Conservation (phyloP, 1,139 yeast species). For the Lodderomyces theae region DNA sequence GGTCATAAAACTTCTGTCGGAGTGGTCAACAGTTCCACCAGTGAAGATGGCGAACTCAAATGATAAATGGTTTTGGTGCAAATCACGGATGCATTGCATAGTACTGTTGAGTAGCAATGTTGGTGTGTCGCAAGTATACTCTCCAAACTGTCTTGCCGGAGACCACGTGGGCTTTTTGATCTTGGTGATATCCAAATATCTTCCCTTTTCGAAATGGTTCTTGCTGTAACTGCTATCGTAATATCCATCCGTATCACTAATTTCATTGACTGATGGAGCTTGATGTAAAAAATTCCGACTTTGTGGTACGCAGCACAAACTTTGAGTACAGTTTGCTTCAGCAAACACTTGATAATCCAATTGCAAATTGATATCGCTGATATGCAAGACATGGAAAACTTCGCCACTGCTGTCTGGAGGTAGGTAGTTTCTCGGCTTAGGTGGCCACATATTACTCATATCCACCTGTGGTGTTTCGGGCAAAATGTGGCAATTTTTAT, state of each 20-base stretch:
- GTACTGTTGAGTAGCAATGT: slow-evolving; percentile 28
- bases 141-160: slow-evolving; percentile 33
- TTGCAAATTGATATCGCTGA: slow-evolving; percentile 28
- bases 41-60: slow-evolving; percentile 32
- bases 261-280: slow-evolving; percentile 14
- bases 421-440: slow-evolving; percentile 28
- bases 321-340: slow-evolving; percentile 32
- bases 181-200: slow-evolving; percentile 19
- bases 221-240: slow-evolving; percentile 23
- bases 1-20: slow-evolving; percentile 20
- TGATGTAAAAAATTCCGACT: slow-evolving; percentile 17
- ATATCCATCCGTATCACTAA: slow-evolving; percentile 18
- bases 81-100: slow-evolving; percentile 22
- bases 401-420: slow-evolving; percentile 20
- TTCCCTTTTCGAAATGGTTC: slow-evolving; percentile 25
- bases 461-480: slow-evolving; percentile 45
- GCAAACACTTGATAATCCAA: slow-evolving; percentile 23
- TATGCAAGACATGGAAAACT: slow-evolving; percentile 28
- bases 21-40: slow-evolving; percentile 29
- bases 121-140: slow-evolving; percentile 31
- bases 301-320: slow-evolving; percentile 25
- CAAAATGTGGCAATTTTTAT: slow-evolving; percentile 36
- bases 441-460: slow-evolving; percentile 40
- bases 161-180: slow-evolving; percentile 18
- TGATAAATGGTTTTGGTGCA: slow-evolving; percentile 24